phyloP scores from a whole-genome alignment of 768 basidiomycete genomes.

The Naganishia onofrii region DNA sequence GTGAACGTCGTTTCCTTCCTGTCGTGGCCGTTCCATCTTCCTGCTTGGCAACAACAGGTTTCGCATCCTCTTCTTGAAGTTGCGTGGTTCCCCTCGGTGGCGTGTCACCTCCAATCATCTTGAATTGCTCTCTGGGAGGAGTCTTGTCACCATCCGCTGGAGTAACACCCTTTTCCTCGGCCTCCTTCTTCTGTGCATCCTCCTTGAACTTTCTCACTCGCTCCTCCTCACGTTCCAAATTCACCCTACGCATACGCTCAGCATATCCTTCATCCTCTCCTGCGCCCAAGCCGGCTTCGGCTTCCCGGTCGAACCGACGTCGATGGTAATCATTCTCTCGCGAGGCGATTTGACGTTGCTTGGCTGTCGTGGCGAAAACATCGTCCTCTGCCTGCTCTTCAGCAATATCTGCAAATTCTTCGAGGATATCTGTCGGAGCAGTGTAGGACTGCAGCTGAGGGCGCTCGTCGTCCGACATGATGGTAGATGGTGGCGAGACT shows the following conservation, averaged over 20 bases:
- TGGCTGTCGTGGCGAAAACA: constrained; percentile 75
- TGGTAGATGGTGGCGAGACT: neutral
- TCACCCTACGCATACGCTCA: constrained; percentile 87
- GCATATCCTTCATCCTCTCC: constrained; percentile 83
- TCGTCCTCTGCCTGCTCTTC: constrained; percentile 77
- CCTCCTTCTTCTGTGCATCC: constrained; percentile 75
- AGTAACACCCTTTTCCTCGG: constrained; percentile 60
- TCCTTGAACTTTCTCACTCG: constrained; percentile 79
- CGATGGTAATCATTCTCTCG: constrained; percentile 94
- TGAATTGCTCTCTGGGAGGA: constrained; percentile 50
- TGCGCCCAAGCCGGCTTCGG: constrained; percentile 57
- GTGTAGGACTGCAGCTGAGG: constrained; percentile 75
- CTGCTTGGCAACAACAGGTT: constrained; percentile 50
- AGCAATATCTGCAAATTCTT: constrained; percentile 89
- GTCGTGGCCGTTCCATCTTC: constrained; percentile 59
- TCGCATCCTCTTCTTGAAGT: constrained; percentile 37
- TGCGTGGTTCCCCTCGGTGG: constrained; percentile 31
- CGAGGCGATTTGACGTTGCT: constrained; percentile 85
- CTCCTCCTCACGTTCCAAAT: constrained; percentile 88
- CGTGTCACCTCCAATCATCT: constrained; percentile 57
- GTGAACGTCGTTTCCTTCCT: constrained; percentile 77
- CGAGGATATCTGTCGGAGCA: constrained; percentile 84
- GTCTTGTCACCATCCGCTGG: constrained; percentile 76
- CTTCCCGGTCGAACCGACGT: constrained; percentile 77
- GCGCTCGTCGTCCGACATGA: constrained; percentile 32